phyloP scores from a whole-genome alignment of 1,139 yeast genomes.

The Saccharomycopsis hybrid region DNA sequence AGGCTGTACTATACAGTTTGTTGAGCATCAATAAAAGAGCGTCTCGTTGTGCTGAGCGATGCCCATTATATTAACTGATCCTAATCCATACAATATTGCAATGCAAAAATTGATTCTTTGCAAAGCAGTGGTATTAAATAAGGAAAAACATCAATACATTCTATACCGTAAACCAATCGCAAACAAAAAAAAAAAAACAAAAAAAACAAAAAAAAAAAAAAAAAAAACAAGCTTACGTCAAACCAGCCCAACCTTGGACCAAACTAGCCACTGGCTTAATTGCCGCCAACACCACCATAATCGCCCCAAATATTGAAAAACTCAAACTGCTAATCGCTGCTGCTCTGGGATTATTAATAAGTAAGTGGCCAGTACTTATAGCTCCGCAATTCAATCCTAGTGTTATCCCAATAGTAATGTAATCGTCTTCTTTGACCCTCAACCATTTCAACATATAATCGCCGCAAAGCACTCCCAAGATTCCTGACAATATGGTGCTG shows the following conservation, averaged over 20 bases:
- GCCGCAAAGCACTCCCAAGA: conserved; percentile 67
- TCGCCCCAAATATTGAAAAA: conserved; percentile 66
- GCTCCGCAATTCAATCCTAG: conserved; percentile 78
- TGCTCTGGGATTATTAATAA: conserved; percentile 68
- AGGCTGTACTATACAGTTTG: too few species aligned
- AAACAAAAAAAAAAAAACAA: too few species aligned
- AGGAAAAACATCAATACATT: too few species aligned
- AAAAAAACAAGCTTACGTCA: not conserved
- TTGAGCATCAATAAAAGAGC: too few species aligned
- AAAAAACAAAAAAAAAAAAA: too few species aligned
- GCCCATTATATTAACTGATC: too few species aligned
- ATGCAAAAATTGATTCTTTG: too few species aligned
- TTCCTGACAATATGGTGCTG: conserved; percentile 72
- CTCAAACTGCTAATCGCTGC: conserved; percentile 72
- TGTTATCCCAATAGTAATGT: conserved; percentile 68
- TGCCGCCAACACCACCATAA: conserved; percentile 65
- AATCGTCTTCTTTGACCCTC: conserved; percentile 55
- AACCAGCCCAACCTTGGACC: conserved; percentile 32
- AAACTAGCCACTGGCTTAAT: conserved; percentile 40
- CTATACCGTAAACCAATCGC: too few species aligned
- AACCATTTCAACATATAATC: conserved; percentile 42
- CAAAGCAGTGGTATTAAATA: too few species aligned
- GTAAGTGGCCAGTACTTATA: conserved; percentile 69
- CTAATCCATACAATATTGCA: too few species aligned
- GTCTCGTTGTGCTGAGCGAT: too few species aligned